Evolutionary conservation across 805 yeast genomes (phyloP).

Genomic region (Sporopachydermia quercuum): DNA sequence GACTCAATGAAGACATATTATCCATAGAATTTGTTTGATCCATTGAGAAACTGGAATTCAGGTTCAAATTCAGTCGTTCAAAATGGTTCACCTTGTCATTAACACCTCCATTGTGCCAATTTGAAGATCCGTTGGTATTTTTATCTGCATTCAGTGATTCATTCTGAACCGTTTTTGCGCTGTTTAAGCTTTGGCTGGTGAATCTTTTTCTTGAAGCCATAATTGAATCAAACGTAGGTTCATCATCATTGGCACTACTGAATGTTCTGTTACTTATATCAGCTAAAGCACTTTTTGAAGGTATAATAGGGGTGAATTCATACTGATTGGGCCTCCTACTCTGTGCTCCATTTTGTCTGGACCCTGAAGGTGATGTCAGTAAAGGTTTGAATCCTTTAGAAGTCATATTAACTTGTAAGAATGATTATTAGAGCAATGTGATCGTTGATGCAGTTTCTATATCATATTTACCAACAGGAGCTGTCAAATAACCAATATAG

Average conservation of each 20-base stretch:
- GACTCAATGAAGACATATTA: not conserved
- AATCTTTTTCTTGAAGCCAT: not conserved
- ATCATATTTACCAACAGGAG: no score
- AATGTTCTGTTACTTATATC: not conserved
- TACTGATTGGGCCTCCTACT: no score
- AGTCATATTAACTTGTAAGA: no score
- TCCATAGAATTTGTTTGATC: not conserved
- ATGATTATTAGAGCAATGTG: no score
- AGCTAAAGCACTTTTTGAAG: not conserved
- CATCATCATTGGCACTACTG: not conserved
- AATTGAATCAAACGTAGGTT: not conserved
- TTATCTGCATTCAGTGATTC: not conserved
- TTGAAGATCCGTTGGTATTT: not conserved
- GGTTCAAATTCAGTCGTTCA: not conserved
- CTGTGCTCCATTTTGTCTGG: not conserved
- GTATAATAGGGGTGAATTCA: slow-evolving; percentile 1
- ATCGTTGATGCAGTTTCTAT: no score
- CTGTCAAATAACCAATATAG: no score
- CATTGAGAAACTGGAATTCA: not conserved
- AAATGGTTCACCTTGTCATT: not conserved
- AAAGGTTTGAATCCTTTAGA: not conserved
- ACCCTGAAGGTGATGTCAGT: not conserved
- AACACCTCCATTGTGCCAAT: no score
- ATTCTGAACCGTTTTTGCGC: not conserved
- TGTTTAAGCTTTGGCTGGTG: not conserved